Conservation (phyloP, 257 asterid species). For the Haberlea rhodopensis region DNA sequence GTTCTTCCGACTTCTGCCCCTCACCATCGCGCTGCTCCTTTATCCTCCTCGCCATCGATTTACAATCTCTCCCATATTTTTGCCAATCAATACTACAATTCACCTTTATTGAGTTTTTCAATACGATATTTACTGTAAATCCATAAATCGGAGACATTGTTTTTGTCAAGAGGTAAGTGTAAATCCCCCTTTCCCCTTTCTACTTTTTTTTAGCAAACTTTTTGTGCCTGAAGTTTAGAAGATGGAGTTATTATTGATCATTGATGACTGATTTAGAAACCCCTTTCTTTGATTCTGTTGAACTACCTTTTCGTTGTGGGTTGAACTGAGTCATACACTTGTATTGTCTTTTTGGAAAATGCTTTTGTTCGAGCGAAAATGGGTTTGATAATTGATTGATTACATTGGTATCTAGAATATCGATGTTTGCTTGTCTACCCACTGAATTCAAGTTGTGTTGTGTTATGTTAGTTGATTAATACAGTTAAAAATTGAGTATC, state of each 20-base stretch:
- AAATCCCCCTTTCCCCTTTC: background rate
- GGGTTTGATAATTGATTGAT: background rate
- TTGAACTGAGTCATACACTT: background rate
- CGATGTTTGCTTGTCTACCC: background rate
- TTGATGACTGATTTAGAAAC: background rate
- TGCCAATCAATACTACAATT: background rate
- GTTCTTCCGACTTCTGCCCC: background rate
- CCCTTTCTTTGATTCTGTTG: background rate
- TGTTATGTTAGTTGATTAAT: background rate
- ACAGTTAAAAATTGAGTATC: background rate
- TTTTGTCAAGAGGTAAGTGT: slow-evolving; percentile 24
- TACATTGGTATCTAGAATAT: background rate
- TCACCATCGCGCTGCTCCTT: background rate
- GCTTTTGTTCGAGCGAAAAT: background rate
- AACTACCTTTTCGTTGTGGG: background rate
- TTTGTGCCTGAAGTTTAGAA: slow-evolving; percentile 5
- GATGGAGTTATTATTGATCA: slow-evolving; percentile 5
- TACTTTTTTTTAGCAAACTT: background rate
- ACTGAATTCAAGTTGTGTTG: background rate
- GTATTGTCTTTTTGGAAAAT: background rate
- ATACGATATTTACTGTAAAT: background rate
- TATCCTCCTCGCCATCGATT: slow-evolving; percentile 16
- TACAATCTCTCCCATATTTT: slow-evolving; percentile 18
- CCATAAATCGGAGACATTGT: slow-evolving; percentile 15
- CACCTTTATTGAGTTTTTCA: background rate